These are phyloP conservation scores for Aspergillus mulundensis DNA, from an alignment of 495 filamentous ascomycete species.

Conservation along the genomic window DNA sequence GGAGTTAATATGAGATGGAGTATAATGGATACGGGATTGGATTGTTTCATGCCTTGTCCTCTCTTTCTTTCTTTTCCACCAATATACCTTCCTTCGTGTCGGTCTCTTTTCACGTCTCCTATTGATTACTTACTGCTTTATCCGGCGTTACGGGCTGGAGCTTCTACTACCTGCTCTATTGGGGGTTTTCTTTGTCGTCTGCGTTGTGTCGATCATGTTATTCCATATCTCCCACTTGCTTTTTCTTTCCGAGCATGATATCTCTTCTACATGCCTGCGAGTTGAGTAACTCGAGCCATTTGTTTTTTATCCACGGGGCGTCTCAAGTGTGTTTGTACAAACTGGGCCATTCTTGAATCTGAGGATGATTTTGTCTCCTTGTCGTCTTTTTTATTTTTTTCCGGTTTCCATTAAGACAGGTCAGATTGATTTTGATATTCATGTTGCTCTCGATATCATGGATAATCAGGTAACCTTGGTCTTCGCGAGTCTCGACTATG, in stretches of 20 bases:
- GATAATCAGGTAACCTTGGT: background rate
- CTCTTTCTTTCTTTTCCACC: conserved; percentile 4
- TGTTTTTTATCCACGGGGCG: conserved; percentile 4
- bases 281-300: background rate
- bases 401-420: background rate
- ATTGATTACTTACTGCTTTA: background rate
- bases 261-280: background rate
- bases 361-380: conserved; percentile 1
- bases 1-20: conserved; percentile 21
- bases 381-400: background rate
- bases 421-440: background rate
- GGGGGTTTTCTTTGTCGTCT: background rate
- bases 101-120: background rate
- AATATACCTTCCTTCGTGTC: conserved; percentile 11
- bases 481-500: background rate
- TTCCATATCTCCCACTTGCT: background rate
- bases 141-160: conserved; percentile 3
- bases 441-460: background rate
- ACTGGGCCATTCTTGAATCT: background rate
- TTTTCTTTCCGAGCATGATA: conserved; percentile 7
- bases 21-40: conserved; percentile 14
- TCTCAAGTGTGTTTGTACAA: conserved; percentile 6
- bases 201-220: background rate
- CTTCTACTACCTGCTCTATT: background rate
- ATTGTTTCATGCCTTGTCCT: conserved; percentile 2